Conservation (phyloP, 2,329 filamentous ascomycete species). For the Penicillium sp. region DNA sequence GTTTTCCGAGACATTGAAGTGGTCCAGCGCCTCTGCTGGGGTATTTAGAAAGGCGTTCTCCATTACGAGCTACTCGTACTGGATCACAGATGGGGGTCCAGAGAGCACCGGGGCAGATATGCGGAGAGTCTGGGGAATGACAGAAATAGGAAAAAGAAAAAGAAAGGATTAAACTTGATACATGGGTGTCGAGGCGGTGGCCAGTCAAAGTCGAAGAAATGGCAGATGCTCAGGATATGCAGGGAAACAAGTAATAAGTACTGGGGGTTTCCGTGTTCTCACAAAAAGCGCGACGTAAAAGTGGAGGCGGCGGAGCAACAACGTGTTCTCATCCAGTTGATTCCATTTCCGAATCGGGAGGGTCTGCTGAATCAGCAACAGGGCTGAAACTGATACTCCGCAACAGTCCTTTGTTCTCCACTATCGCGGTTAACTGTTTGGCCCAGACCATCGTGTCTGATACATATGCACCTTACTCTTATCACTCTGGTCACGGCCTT, state of each 20-base stretch:
- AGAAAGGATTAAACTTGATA: conserved; percentile 10
- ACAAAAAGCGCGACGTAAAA: conserved; percentile 4
- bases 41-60: conserved; percentile 55
- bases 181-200: conserved; percentile 15
- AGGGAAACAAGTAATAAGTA: conserved; percentile 9
- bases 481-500: not conserved
- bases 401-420: not conserved
- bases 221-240: conserved; percentile 9
- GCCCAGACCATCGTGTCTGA: not conserved
- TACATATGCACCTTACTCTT: not conserved
- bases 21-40: conserved; percentile 50
- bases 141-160: conserved; percentile 6
- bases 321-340: conserved; percentile 30
- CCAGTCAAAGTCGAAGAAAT: conserved; percentile 12
- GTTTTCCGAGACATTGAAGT: conserved; percentile 54
- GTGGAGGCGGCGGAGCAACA: conserved; percentile 22
- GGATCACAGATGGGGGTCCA: not conserved
- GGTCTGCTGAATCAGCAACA: conserved; percentile 22
- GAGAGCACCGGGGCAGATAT: conserved; percentile 9
- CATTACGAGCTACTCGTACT: conserved; percentile 38
- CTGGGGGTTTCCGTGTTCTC: not conserved
- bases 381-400: conserved; percentile 18
- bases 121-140: conserved; percentile 17
- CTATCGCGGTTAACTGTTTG: not conserved
- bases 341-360: conserved; percentile 15